Evolutionary conservation across 345 rosid genomes (phyloP), one percentile per base, ranked within the genome.

Genomic region (Rhodamnia rubescens): DNA sequence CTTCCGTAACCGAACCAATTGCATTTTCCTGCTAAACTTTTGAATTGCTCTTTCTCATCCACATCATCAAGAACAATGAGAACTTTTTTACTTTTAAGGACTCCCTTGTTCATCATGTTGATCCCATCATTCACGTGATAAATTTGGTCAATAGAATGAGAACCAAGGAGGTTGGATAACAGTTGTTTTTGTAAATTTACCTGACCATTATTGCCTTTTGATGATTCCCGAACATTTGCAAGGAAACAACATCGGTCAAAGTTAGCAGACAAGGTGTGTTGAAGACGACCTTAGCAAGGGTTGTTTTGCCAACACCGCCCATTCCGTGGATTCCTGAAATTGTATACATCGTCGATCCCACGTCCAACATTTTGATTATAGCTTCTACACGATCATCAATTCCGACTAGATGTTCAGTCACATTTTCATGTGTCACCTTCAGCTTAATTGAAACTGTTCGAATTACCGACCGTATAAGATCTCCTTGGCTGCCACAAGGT

Each of bases 311-410:
- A 22, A 55, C n/a, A 9, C 59, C 13, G 1, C 59, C 59, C 59
- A 55, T 55, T 55, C 59, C 59, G 0, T 55, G n/a, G n/a, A 55
- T 22, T 22, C 0, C 0, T 0, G 22, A 5, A 22, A 55, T 22
- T 0, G n/a, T 2, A 5, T 22, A 55, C 59, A 9, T n/a, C 0
- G 22, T 55, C 1, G 7, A 55, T 55, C 12, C n/a, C n/a, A 4
- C 6, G 0, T 55, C n/a, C n/a, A 22, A 55, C 59, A 0, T 55
- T 55, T 22, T 0, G 59, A 55, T 55, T 55, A 22, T 55, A 9
- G 5, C 59, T 22, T 55, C n/a, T 22, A 55, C n/a, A 0, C 2
- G n/a, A 22, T 55, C 58, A 55, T 21, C n/a, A 8, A 55, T 22
- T 55, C 59, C 59, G 0, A 55, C 59, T 55, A 55, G 5, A 55